These are phyloP conservation scores for Psilocybe cubensis DNA, from an alignment of 768 basidiomycete genomes.

Conservation along the genomic window DNA sequence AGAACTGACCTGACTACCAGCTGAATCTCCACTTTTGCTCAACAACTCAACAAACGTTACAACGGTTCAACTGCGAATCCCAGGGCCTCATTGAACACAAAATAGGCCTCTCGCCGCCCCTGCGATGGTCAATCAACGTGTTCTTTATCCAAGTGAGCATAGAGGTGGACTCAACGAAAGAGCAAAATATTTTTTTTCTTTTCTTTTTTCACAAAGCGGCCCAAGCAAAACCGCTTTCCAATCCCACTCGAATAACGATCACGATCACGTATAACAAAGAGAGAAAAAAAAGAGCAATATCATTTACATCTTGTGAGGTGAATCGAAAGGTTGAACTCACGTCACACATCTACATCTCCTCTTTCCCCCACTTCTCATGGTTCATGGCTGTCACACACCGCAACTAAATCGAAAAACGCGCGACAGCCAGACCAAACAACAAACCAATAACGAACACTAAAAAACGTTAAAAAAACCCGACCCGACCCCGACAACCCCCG, in stretches of 20 bases:
- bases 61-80: no score
- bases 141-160: conserved; percentile 12
- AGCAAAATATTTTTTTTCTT: conserved; percentile 1
- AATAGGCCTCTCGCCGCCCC: conserved; percentile 7
- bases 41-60: no score
- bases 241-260: conserved; percentile 8
- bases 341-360: no score
- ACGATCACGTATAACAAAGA: conserved; percentile 18
- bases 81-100: no score
- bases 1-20: neutral
- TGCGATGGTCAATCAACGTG: conserved; percentile 13
- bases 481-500: no score
- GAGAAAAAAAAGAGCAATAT: conserved; percentile 40
- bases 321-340: conserved; percentile 63
- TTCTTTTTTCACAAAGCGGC: conserved; percentile 6
- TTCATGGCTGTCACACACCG: conserved; percentile 25
- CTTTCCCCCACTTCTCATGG: conserved; percentile 25
- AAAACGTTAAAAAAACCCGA: no score
- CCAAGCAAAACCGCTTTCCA: no score
- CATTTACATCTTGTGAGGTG: conserved; percentile 47
- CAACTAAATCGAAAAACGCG: no score
- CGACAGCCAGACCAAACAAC: conserved; percentile 24
- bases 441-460: conserved; percentile 26
- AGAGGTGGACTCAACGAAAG: conserved; percentile 15
- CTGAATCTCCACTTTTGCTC: neutral